Evolutionary conservation across 768 basidiomycete genomes (phyloP).

Genomic region (Suillus brevipes): DNA sequence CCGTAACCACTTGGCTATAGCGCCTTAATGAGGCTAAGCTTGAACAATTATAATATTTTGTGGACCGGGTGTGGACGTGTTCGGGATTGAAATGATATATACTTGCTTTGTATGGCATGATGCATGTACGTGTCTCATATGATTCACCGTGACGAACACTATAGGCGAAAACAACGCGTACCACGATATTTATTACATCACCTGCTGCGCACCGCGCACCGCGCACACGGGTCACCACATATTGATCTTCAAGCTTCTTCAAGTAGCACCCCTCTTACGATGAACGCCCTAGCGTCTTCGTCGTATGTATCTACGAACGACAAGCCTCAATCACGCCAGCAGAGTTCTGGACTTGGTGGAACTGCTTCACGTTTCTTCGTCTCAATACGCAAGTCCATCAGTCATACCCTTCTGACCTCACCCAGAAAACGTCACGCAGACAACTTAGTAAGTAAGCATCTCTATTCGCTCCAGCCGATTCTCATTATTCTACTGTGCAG

Average conservation of each 20-base stretch:
- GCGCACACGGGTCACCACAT: not conserved
- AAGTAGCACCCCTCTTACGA: constrained; percentile 2
- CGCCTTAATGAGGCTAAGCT: constrained; percentile 34
- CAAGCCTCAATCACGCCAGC: constrained; percentile 8
- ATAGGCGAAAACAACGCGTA: not conserved
- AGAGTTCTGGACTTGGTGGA: constrained; percentile 16
- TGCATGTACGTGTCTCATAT: not conserved
- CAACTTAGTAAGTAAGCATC: constrained; percentile 19
- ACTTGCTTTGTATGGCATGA: not conserved
- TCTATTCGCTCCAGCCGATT: not conserved
- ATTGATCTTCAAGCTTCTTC: not conserved
- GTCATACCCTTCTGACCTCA: constrained; percentile 15
- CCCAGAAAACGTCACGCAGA: constrained; percentile 23
- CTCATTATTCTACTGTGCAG: constrained; percentile 15
- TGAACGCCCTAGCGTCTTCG: constrained; percentile 18
- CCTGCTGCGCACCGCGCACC: not conserved
- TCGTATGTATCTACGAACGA: constrained; percentile 15
- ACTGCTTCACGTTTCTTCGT: constrained; percentile 30
- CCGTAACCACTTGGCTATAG: constrained; percentile 72
- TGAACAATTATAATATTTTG: no score
- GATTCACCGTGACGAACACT: not conserved
- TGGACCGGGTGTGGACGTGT: not conserved
- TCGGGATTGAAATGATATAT: no score
- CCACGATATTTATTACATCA: constrained; percentile 5
- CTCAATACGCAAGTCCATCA: constrained; percentile 33